Conservation (phyloP, 1,284 basidiomycete species). For the Pseudozyma pruni region DNA sequence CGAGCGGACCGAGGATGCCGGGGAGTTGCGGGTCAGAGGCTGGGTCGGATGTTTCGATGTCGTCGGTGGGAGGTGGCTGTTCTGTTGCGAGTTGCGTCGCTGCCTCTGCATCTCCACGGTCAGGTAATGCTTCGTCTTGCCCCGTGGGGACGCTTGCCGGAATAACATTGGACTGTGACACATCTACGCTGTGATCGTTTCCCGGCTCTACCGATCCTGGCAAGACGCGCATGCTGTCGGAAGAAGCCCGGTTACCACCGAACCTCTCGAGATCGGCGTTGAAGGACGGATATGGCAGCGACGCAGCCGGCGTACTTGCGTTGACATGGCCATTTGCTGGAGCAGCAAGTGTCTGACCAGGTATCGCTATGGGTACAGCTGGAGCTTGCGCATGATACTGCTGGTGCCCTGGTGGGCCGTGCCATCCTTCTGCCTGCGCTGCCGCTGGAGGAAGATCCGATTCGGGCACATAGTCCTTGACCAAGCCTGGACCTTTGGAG, state of each 20-base stretch:
- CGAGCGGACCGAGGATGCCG: constrained; percentile 21
- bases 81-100: constrained; percentile 8
- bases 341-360: neutral
- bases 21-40: constrained; percentile 23
- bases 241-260: constrained; percentile 30
- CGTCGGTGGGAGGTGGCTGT: neutral
- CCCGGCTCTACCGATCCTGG: constrained; percentile 41
- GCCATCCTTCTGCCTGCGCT: neutral
- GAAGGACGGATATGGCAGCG: constrained; percentile 30
- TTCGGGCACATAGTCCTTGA: constrained; percentile 52
- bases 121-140: too few species aligned
- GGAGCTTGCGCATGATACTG: constrained; percentile 4
- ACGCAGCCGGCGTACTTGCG: constrained; percentile 1
- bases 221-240: constrained; percentile 46
- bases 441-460: constrained; percentile 16
- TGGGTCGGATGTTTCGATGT: neutral
- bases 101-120: neutral
- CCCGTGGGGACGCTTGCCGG: constrained; percentile 8
- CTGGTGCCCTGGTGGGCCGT: neutral
- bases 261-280: constrained; percentile 35
- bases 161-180: constrained; percentile 11
- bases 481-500: constrained; percentile 55
- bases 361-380: constrained; percentile 21
- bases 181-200: constrained; percentile 5
- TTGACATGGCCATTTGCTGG: neutral